These are phyloP conservation scores for Medicago arabica DNA, from an alignment of 306 rosid genomes.

Conservation along the genomic window DNA sequence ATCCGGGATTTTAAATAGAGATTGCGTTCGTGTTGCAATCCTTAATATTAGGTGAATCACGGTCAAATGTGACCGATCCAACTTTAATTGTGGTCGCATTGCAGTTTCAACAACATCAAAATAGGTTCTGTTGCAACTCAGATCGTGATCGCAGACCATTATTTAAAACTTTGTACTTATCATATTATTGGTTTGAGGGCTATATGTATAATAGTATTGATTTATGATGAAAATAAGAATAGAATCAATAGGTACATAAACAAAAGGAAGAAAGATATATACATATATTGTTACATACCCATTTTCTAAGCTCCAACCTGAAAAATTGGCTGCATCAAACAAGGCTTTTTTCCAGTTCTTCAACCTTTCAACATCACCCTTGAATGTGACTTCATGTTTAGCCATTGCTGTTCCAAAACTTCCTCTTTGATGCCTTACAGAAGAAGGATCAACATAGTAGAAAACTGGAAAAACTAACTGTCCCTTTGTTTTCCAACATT, in stretches of 20 bases:
- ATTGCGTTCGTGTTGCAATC: too few species aligned
- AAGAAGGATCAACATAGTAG: constrained; percentile 52
- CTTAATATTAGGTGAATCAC: background rate
- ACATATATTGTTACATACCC: constrained; percentile 37
- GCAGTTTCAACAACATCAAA: background rate
- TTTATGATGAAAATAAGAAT: background rate
- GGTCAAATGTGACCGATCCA: background rate
- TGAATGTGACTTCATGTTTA: constrained; percentile 19
- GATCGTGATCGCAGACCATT: background rate
- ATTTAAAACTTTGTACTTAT: background rate
- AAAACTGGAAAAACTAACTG: constrained; percentile 55
- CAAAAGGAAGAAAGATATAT: background rate
- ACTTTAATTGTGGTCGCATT: background rate
- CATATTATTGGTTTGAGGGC: background rate
- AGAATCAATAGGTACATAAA: background rate
- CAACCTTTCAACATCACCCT: constrained; percentile 22
- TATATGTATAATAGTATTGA: background rate
- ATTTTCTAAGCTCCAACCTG: constrained; percentile 49
- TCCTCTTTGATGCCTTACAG: constrained; percentile 42
- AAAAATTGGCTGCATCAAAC: constrained; percentile 49
- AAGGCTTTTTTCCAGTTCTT: constrained; percentile 48
- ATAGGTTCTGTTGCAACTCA: background rate
- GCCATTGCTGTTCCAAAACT: constrained; percentile 27
- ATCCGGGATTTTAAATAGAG: too few species aligned
- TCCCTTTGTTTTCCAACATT: constrained; percentile 5